Conservation (phyloP, 805 yeast species). For the Osmozyma mogii region DNA sequence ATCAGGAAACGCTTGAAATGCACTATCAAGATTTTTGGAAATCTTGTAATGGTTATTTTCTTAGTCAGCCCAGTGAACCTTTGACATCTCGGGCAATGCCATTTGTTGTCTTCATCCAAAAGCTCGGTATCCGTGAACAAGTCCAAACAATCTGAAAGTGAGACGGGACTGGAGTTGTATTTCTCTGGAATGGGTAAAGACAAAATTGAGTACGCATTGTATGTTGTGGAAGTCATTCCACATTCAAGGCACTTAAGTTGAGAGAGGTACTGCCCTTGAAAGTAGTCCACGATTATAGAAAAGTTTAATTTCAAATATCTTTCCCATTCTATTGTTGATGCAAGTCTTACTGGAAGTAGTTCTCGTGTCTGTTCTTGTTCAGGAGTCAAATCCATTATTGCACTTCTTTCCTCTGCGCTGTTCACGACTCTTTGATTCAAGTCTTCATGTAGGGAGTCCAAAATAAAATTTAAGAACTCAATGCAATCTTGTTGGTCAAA, state of each 20-base stretch:
- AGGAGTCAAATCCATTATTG: conserved; percentile 38
- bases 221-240: conserved; percentile 73
- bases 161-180: conserved; percentile 16
- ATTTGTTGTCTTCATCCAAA: conserved; percentile 69
- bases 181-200: conserved; percentile 70
- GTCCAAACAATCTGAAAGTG: conserved; percentile 60
- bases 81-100: conserved; percentile 79
- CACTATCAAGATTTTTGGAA: conserved; percentile 73
- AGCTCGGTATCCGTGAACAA: conserved; percentile 71
- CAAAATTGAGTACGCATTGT: conserved; percentile 71
- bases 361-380: conserved; percentile 73
- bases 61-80: conserved; percentile 57
- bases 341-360: conserved; percentile 63
- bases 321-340: conserved; percentile 90
- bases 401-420: conserved; percentile 23
- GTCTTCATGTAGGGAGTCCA: conserved; percentile 80
- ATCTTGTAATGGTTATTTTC: conserved; percentile 60
- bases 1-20: conserved; percentile 76
- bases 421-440: conserved; percentile 51
- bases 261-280: conserved; percentile 87
- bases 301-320: conserved; percentile 71
- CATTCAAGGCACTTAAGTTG: conserved; percentile 68
- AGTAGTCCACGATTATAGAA: conserved; percentile 70
- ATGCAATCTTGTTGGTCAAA: conserved; percentile 80
- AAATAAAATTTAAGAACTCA: conserved; percentile 66